phyloP scores from a whole-genome alignment of 768 basidiomycete species.

The Lactifluus echinatus region DNA sequence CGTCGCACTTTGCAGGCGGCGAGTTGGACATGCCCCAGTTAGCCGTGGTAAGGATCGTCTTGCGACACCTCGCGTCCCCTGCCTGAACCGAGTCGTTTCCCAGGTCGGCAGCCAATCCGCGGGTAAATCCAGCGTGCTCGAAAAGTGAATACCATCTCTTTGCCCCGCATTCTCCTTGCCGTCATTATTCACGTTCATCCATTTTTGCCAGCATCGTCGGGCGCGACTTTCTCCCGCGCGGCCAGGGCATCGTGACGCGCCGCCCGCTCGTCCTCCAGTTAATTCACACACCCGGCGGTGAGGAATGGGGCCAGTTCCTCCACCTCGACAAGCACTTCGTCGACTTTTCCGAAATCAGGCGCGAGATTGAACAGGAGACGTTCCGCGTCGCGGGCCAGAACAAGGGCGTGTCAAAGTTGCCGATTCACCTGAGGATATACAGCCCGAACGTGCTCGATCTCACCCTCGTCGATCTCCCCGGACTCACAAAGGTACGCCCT shows the following conservation, averaged over 20 bases:
- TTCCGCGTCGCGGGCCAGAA: constrained; percentile 97
- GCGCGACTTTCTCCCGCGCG: constrained; percentile 80
- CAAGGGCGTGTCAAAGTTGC: constrained; percentile 94
- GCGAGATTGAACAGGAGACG: constrained; percentile 97
- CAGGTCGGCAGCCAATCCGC: constrained; percentile 96
- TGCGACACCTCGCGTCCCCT: background rate
- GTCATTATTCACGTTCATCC: background rate
- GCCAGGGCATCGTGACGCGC: constrained; percentile 92
- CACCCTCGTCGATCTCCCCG: constrained; percentile 93
- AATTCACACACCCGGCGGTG: constrained; percentile 75
- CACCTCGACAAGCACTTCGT: constrained; percentile 95
- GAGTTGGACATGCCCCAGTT: constrained; percentile 92
- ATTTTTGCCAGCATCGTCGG: constrained; percentile 65
- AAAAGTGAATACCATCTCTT: constrained; percentile 50
- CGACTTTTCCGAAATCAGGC: constrained; percentile 90
- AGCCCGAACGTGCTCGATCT: constrained; percentile 93
- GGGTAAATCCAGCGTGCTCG: constrained; percentile 92
- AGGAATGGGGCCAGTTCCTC: constrained; percentile 95
- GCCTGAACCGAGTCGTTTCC: background rate
- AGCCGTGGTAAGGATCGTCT: constrained; percentile 53
- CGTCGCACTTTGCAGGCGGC: constrained; percentile 43
- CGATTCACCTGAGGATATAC: constrained; percentile 92
- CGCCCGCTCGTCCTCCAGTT: constrained; percentile 93
- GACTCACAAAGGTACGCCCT: constrained; percentile 78
- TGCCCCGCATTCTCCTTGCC: background rate